Conservation (phyloP, 1,139 yeast genomes). For the Taiozyma onychis region DNA sequence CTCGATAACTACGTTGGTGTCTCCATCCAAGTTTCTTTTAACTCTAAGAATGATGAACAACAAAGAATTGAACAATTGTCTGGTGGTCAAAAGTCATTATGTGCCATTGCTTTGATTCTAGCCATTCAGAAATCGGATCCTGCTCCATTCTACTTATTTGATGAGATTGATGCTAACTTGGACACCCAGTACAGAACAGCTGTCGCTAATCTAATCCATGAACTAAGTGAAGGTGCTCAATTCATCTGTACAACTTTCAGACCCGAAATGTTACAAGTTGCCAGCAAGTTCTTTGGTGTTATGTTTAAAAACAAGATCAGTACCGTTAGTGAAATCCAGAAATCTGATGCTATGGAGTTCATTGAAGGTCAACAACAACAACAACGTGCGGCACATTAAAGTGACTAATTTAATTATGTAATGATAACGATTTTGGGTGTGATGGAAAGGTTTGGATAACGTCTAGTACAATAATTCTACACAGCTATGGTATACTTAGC, state of each 20-base stretch:
- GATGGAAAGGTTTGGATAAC: neutral
- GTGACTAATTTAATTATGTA: neutral
- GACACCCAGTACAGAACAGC: slow-evolving; percentile 90
- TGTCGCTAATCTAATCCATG: slow-evolving; percentile 72
- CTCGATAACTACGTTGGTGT: slow-evolving; percentile 77
- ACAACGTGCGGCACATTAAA: neutral
- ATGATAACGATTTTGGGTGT: neutral
- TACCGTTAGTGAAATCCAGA: slow-evolving; percentile 62
- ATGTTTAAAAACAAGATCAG: slow-evolving; percentile 81
- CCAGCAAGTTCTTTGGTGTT: slow-evolving; percentile 85
- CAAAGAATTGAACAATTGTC: slow-evolving; percentile 86
- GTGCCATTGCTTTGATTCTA: slow-evolving; percentile 88
- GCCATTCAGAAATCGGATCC: slow-evolving; percentile 96
- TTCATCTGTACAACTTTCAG: slow-evolving; percentile 95
- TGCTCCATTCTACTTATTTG: slow-evolving; percentile 93
- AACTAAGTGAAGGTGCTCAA: slow-evolving; percentile 65
- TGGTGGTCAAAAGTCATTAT: slow-evolving; percentile 93
- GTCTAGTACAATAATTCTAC: neutral
- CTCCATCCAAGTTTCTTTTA: slow-evolving; percentile 85
- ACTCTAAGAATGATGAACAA: slow-evolving; percentile 81
- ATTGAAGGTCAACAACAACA: slow-evolving; percentile 55
- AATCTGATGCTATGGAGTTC: slow-evolving; percentile 72
- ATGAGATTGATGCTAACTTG: slow-evolving; percentile 92
- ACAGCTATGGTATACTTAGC: neutral
- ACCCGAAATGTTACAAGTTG: slow-evolving; percentile 85